Evolutionary conservation across 1,139 yeast genomes (phyloP), one percentile per base, ranked within the genome.

Genomic region (Sugiyamaella pinicola): DNA sequence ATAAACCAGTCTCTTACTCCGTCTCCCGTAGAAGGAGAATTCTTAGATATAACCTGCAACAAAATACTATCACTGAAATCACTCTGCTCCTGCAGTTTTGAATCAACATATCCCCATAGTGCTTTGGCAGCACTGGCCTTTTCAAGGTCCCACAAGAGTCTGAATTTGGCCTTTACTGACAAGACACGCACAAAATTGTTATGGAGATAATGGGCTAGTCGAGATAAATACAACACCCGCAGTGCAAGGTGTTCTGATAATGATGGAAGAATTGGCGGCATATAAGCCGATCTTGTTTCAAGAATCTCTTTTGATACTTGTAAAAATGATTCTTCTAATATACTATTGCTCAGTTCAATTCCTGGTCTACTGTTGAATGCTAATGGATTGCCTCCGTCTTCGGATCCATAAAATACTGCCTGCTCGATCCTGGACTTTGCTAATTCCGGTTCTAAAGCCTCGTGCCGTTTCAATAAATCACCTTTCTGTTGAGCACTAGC

Each of bases 371-470:
- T 66, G 60, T 80, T 77, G 66, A 88, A 89, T 41, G 82, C 80
- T 24, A 90, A 65, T 55, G 80, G 86, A 47, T 72, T 81, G 62
- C 50, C 53, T 22, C 53, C 51, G 17, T 63, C 67, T 1, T 72
- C 69, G 52, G 75, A 74, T 0, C 79, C 75, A 61, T 76, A 85
- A 62, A 83, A 85, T 0, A 90, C 80, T 0, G 89, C 96, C 68
- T 90, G 97, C 61, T 86, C 95, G 24, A 90, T 79, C 59, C 83
- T 89, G 0, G 89, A 79, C 64, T 84, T 85, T 44, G 85, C 75
- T 53, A 82, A 73, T 5, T 75, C 69, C 2, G 74, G 58, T 33
- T 61, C 66, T 21, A 63, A 55, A 2, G 50, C 58, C 40, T 37
- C 34, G 28, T 47, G 48, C 28, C 46, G 41, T 4, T 24, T 28